Base-by-base conservation (phyloP, 257 asterid genomes). In the Solanum bukasovii region DNA sequence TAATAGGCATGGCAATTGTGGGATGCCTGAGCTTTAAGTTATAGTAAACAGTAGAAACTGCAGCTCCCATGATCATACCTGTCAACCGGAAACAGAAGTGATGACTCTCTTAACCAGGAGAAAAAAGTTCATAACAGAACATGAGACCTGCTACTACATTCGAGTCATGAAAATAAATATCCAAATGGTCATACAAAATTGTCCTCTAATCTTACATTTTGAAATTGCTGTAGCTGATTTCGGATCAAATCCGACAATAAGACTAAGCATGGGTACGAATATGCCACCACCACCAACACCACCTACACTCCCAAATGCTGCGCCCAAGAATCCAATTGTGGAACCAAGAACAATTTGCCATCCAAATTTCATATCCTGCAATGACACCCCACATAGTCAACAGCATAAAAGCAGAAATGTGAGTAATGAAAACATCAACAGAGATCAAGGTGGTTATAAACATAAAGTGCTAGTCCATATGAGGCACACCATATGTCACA, bases 1-100 rank as follows among this genome's bases (percentile, higher is more conserved):
- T 97, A 70, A 97, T 91, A 20, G 99, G 98, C 98, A 97, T 97
- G 92, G 94, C 95, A 16, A 97, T 21, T 29, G 99, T 96, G 3
- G 99, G 99, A 94, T 97, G 99, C 83, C 96, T 92, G 88, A 96
- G 97, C 91, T 88, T 94, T 87, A 97, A 96, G 88, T 97, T 97
- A 89, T 94, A 97, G 91, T 97, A 95, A 72, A 97, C 99, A 46
- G 99, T 95, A 5, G 99, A 96, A 74, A 84, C 94, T 14, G 99
- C 92, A 87, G 95, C 99, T 77, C 99, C 99, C 99, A 95, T 97
- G 90, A 97, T 97, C 99, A 97, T 97, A 93, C 99, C 99, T 97
- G 93, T 61, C 89, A 87, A 75, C 63, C 86, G 79, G 79, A 75
- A 49, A 81, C 31, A 49, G 29, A 16, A 81, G 61, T 25, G 13